Evolutionary conservation across 352 stramenopile species (phyloP).

Genomic region (Pseudoperonospora humuli): DNA sequence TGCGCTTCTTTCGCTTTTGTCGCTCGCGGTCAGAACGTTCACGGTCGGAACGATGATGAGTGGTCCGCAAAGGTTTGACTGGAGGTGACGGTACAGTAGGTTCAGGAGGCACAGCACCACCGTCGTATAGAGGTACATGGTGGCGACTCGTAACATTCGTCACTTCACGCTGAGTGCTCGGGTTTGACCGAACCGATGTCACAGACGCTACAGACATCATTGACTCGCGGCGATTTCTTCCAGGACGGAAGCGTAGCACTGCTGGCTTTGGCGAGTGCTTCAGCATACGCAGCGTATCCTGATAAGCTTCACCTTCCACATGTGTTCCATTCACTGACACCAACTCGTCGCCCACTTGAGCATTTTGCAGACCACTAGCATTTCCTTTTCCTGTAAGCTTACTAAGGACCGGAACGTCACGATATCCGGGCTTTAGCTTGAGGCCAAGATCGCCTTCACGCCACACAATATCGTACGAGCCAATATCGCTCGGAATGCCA

Average conservation of each 20-base stretch:
- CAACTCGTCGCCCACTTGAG: slow-evolving; percentile 72
- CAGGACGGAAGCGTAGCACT: slow-evolving; percentile 70
- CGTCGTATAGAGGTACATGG: slow-evolving; percentile 52
- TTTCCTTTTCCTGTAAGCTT: slow-evolving; percentile 80
- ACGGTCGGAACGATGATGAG: slow-evolving; percentile 10
- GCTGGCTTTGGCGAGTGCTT: slow-evolving; percentile 82
- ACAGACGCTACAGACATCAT: slow-evolving; percentile 54
- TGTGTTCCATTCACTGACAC: slow-evolving; percentile 78
- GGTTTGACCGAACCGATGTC: slow-evolving; percentile 49
- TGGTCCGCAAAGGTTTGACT: slow-evolving; percentile 3
- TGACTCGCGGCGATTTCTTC: slow-evolving; percentile 45
- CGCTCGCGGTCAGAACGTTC: slow-evolving; percentile 27
- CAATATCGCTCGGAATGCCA: slow-evolving; percentile 39
- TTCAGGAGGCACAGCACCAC: slow-evolving; percentile 13
- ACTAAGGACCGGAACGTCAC: slow-evolving; percentile 73
- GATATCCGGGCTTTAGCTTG: slow-evolving; percentile 75
- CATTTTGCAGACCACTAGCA: slow-evolving; percentile 75
- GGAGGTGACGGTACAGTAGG: slow-evolving; percentile 4
- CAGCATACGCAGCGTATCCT: slow-evolving; percentile 78
- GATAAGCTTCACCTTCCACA: slow-evolving; percentile 75
- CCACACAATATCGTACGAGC: slow-evolving; percentile 85
- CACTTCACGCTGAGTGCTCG: slow-evolving; percentile 38
- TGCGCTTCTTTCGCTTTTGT: slow-evolving; percentile 71
- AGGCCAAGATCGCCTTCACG: slow-evolving; percentile 77
- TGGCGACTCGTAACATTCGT: slow-evolving; percentile 31